These are phyloP conservation scores for Trypanosoma grayi DNA, from an alignment of 208 protist species.

Conservation along the genomic window DNA sequence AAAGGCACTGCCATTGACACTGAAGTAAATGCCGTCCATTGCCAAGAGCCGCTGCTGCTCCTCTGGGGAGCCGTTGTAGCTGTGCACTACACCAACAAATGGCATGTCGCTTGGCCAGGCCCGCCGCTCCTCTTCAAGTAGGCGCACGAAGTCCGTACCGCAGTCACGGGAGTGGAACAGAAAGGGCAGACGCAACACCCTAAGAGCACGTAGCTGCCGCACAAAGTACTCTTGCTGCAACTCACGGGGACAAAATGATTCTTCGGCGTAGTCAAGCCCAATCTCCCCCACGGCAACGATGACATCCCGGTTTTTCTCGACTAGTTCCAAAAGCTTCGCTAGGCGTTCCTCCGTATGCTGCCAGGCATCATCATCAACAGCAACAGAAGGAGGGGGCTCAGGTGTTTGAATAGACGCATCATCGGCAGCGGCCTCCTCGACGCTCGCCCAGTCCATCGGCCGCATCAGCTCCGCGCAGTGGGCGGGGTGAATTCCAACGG, in stretches of 20 bases:
- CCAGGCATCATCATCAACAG: conserved; percentile 5
- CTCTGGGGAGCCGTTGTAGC: conserved; percentile 89
- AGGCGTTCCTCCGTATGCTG: conserved; percentile 41
- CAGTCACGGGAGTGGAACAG: conserved; percentile 92
- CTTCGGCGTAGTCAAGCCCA: conserved; percentile 91
- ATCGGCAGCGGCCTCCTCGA: conserved; percentile 26
- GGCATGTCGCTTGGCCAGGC: conserved; percentile 13
- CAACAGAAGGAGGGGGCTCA: background rate
- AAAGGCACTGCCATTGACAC: conserved; percentile 92
- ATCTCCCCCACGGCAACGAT: conserved; percentile 89
- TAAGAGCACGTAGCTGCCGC: conserved; percentile 54
- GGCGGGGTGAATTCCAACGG: conserved; percentile 84
- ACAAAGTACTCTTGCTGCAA: conserved; percentile 74
- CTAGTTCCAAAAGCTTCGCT: conserved; percentile 46
- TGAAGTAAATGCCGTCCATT: conserved; percentile 80
- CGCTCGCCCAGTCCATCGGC: conserved; percentile 37
- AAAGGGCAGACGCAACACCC: conserved; percentile 68
- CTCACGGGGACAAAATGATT: conserved; percentile 67
- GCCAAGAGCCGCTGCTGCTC: conserved; percentile 70
- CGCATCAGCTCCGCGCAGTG: conserved; percentile 68
- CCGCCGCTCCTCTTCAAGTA: conserved; percentile 38
- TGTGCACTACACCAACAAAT: conserved; percentile 91
- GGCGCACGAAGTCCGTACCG: conserved; percentile 74
- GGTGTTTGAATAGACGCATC: conserved; percentile 35
- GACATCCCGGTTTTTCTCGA: conserved; percentile 72